A percentile compares a stretch with the other conserved stretches of the same genome.
These are phyloP conservation scores for Cladosporium velox DNA, from an alignment of 2,329 filamentous ascomycete species.

Conservation along the genomic window DNA sequence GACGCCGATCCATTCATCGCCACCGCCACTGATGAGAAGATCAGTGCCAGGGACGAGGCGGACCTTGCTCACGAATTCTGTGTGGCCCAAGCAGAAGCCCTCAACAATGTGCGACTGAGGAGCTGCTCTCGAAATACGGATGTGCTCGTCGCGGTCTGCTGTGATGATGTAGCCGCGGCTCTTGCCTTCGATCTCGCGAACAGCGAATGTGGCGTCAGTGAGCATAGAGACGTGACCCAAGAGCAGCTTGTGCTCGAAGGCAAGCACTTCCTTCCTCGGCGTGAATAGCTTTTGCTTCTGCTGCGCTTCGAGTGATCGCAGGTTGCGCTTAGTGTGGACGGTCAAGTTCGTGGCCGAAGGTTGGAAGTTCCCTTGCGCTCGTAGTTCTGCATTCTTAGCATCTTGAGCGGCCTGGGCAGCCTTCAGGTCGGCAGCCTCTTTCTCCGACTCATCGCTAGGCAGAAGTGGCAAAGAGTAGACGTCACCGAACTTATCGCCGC, in stretches of 20 bases:
- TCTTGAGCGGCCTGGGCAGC: conserved; percentile 28
- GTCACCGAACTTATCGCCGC: conserved; percentile 94
- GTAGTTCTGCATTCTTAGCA: conserved; percentile 22
- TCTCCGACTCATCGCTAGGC: conserved; percentile 32
- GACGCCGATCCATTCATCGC: conserved; percentile 73
- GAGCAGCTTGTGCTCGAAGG: conserved; percentile 75
- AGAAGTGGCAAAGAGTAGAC: conserved; percentile 85
- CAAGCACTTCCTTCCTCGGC: conserved; percentile 48
- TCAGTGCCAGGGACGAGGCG: conserved; percentile 62
- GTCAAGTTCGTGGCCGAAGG: conserved; percentile 60
- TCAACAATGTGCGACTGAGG: conserved; percentile 89
- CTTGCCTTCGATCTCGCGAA: conserved; percentile 48
- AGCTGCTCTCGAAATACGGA: conserved; percentile 78
- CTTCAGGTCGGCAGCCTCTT: conserved; percentile 33
- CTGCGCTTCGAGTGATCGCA: conserved; percentile 59
- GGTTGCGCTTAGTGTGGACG: conserved; percentile 64
- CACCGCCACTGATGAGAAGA: conserved; percentile 82
- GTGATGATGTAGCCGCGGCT: conserved; percentile 64
- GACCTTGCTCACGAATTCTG: conserved; percentile 77
- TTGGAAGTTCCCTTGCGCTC: conserved; percentile 41
- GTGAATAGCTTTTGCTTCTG: conserved; percentile 47
- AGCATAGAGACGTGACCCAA: conserved; percentile 96
- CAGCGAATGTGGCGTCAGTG: conserved; percentile 67
- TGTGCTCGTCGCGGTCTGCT: conserved; percentile 76
- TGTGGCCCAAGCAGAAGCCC: conserved; percentile 84